Evolutionary conservation across 2,329 filamentous ascomycete species (phyloP).

Genomic region (Orbilia javanica): DNA sequence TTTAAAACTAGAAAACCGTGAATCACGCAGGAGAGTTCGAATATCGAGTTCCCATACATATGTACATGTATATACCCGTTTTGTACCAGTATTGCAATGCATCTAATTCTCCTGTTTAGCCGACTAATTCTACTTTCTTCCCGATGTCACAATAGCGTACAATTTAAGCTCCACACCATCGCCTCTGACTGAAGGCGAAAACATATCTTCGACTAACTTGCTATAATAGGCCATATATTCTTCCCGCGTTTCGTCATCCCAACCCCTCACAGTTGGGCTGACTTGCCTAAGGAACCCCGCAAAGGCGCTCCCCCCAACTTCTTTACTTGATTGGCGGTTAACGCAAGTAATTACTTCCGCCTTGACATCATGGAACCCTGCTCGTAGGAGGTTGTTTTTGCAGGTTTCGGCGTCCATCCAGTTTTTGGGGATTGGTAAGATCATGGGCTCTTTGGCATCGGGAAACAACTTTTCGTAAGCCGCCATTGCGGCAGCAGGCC

Average conservation of each 20-base stretch:
- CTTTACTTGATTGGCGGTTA: slow-evolving; percentile 29
- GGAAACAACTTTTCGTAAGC: slow-evolving; percentile 33
- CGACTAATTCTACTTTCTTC: slow-evolving; percentile 9
- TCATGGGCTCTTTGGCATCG: slow-evolving; percentile 28
- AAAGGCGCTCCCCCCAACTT: not conserved
- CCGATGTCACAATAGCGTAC: slow-evolving; percentile 37
- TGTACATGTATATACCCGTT: too few species aligned
- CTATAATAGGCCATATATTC: slow-evolving; percentile 7
- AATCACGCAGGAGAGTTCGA: not conserved
- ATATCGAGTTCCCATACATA: not conserved
- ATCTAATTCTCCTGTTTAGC: not conserved
- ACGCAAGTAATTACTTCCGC: slow-evolving; percentile 12
- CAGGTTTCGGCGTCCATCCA: slow-evolving; percentile 31
- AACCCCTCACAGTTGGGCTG: slow-evolving; percentile 22
- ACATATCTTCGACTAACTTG: slow-evolving; percentile 1
- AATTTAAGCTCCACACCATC: slow-evolving; percentile 13
- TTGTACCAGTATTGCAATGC: too few species aligned
- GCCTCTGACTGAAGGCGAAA: not conserved
- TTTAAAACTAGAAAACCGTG: not conserved
- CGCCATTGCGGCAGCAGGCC: slow-evolving; percentile 13
- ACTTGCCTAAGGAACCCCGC: slow-evolving; percentile 23
- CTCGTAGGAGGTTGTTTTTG: not conserved
- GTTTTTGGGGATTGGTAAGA: slow-evolving; percentile 7
- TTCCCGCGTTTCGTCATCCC: slow-evolving; percentile 31
- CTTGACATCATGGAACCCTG: slow-evolving; percentile 30